Conservation (phyloP, 2,329 filamentous ascomycete species). For the Penicillium sumatraense region DNA sequence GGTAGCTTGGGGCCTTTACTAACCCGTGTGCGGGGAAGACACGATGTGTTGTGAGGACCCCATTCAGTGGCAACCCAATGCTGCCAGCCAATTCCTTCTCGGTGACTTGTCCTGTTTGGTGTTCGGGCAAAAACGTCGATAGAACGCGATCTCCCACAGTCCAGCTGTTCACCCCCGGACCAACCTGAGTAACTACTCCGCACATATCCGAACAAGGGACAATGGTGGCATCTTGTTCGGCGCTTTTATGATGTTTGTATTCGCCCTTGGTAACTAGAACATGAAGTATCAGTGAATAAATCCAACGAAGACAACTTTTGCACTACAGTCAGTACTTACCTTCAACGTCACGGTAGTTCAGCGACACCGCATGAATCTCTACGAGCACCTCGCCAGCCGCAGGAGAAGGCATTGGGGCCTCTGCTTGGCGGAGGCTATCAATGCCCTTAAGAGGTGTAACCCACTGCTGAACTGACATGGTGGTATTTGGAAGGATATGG, state of each 20-base stretch:
- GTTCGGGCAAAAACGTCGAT: slow-evolving; percentile 62
- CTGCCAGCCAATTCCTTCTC: slow-evolving; percentile 60
- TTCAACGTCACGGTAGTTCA: slow-evolving; percentile 59
- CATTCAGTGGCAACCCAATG: slow-evolving; percentile 63
- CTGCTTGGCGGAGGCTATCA: slow-evolving; percentile 55
- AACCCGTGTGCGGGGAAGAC: slow-evolving; percentile 46
- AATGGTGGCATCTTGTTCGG: slow-evolving; percentile 49
- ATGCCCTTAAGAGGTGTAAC: slow-evolving; percentile 60
- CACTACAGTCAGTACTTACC: slow-evolving; percentile 19
- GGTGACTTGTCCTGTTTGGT: slow-evolving; percentile 63
- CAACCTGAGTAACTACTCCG: slow-evolving; percentile 61
- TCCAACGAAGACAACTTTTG: not conserved
- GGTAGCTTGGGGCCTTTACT: slow-evolving; percentile 45
- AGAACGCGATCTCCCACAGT: slow-evolving; percentile 68
- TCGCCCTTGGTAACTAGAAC: slow-evolving; percentile 65
- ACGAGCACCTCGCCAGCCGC: slow-evolving; percentile 59
- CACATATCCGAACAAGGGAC: slow-evolving; percentile 75
- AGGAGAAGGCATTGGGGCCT: slow-evolving; percentile 53
- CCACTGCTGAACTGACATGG: slow-evolving; percentile 53
- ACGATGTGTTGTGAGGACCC: slow-evolving; percentile 49
- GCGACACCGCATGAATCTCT: slow-evolving; percentile 56
- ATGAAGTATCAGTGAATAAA: not conserved
- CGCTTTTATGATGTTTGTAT: slow-evolving; percentile 68
- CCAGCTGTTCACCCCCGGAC: slow-evolving; percentile 54
- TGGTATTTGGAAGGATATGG: not conserved